These are phyloP conservation scores for Primulina tabacum DNA, from an alignment of 257 asterid genomes.

Conservation along the genomic window DNA sequence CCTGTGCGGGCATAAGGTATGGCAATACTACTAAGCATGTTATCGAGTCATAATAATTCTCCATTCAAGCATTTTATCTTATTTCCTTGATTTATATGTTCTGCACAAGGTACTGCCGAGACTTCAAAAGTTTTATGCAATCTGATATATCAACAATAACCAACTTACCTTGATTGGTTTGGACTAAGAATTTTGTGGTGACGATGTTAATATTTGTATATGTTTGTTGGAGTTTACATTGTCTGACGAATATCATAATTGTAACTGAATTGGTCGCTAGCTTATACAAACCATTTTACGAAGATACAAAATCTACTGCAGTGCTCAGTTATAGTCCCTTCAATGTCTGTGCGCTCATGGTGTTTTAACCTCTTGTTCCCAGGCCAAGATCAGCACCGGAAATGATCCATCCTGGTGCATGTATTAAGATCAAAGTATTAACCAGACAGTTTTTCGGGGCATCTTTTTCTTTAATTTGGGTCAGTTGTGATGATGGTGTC, in stretches of 20 bases:
- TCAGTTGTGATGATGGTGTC: constrained; percentile 23
- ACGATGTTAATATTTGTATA: neutral
- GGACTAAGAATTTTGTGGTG: neutral
- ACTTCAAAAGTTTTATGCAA: neutral
- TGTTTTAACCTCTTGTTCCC: constrained; percentile 21
- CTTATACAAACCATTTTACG: neutral
- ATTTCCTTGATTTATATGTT: no score
- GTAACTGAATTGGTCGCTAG: neutral
- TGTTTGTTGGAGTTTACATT: neutral
- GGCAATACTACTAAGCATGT: neutral
- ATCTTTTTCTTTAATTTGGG: constrained; percentile 20
- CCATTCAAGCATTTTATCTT: neutral
- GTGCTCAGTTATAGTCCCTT: neutral
- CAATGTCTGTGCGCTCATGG: constrained; percentile 6
- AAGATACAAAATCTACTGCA: neutral
- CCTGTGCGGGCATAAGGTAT: neutral
- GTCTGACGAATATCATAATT: neutral
- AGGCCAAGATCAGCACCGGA: constrained; percentile 51
- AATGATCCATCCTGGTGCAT: constrained; percentile 30
- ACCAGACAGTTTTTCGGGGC: constrained; percentile 25
- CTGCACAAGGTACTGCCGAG: neutral
- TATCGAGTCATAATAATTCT: neutral
- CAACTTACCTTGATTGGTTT: no score
- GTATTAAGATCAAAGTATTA: constrained; percentile 23
- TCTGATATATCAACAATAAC: neutral